Evolutionary conservation across 2,329 filamentous ascomycete species (phyloP), one percentile per base, ranked within the genome.

Genomic region (Fusarium sp.): DNA sequence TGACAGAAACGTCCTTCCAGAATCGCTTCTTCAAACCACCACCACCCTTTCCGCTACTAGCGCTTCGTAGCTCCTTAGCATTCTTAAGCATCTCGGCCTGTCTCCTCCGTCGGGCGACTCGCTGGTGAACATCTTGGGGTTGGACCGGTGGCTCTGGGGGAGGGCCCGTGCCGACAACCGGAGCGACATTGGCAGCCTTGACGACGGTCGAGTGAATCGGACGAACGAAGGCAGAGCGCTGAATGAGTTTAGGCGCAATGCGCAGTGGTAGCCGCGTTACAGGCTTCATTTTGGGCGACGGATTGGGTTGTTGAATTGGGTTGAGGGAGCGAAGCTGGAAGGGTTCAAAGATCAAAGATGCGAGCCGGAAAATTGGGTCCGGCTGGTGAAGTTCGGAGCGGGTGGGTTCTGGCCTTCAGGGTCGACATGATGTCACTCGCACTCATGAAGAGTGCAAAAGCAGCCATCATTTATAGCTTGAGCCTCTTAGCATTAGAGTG

Each of bases 1-100:
- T 84, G 39, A 98, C 89, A 65, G 85, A 79, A 3, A 96, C 93
- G 77, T 96, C 88, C 79, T 91, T 93, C 95, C 95, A 98, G 83
- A 98, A 98, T 55, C 94, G 87, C 82, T 90, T 92, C 75, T 90
- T 84, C 60, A 87, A 76, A 37, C 78, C 82, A 23, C 79, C 83
- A 68, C 85, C 83, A 68, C 85, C 70, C 63, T 80, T 82, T 34
- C 74, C 76, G 34, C 73, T 73, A 19, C 70, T 75, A 1, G 76
- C 73, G 41, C 49, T 81, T 31, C 85, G 81, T 28, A 86, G 76
- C 62, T 84, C 83, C 71, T 83, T 83, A 8, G 85, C 86, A 52
- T 79, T 79, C 77, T 84, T 84, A 54, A 89, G 81, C 70, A 89
- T 76, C 74, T 86, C 84, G 30, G 85, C 87, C 75, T 90, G 87